These are phyloP conservation scores for Teratosphaeria viscida DNA, from an alignment of 2,329 filamentous ascomycete species.

Conservation along the genomic window DNA sequence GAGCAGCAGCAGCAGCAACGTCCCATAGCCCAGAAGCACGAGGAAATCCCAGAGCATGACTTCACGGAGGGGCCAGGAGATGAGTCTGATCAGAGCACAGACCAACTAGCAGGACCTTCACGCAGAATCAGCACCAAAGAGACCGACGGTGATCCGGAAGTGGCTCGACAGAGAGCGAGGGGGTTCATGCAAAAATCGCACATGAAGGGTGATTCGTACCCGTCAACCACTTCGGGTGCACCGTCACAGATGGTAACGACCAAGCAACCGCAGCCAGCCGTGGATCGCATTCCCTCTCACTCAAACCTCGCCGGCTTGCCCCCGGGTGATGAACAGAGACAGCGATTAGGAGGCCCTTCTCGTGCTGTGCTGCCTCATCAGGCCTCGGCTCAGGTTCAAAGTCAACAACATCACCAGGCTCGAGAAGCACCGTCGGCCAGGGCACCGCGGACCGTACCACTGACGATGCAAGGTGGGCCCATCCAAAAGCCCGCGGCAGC, in stretches of 20 bases:
- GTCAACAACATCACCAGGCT: not conserved
- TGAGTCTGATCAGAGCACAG: not conserved
- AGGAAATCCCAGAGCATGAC: not conserved
- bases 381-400: not conserved
- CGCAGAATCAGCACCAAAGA: not conserved
- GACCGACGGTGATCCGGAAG: not conserved
- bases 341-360: not conserved
- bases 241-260: slow-evolving; percentile 1
- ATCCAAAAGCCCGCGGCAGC: not conserved
- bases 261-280: not conserved
- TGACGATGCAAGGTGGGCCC: not conserved
- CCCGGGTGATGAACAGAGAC: not conserved
- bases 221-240: slow-evolving; percentile 7
- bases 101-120: not conserved
- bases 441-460: not conserved
- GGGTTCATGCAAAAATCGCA: not conserved
- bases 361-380: not conserved
- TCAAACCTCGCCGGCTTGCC: not conserved
- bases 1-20: not conserved
- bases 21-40: not conserved
- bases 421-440: not conserved
- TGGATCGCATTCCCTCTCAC: not conserved
- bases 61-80: not conserved
- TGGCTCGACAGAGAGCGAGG: not conserved
- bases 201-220: slow-evolving; percentile 12